A percentile compares a stretch with the other conserved stretches of the same genome.
These are phyloP conservation scores for Aquanectria penicillioides DNA, from an alignment of 2,329 filamentous ascomycete species.

Conservation along the genomic window DNA sequence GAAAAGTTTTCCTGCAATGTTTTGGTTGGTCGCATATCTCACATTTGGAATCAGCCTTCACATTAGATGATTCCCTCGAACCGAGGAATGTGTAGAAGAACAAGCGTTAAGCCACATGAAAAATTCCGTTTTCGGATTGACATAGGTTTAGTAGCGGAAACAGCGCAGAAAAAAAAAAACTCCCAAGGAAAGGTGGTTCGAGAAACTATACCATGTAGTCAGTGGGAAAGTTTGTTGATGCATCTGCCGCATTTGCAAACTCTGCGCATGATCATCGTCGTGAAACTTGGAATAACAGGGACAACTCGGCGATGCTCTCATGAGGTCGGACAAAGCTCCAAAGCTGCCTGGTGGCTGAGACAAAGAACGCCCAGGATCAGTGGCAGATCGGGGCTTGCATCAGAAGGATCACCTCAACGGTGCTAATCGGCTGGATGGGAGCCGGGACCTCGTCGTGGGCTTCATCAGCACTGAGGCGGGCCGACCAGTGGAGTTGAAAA, in stretches of 20 bases:
- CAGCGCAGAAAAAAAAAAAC: neutral
- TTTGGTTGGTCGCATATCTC: neutral
- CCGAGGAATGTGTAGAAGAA: constrained; percentile 10
- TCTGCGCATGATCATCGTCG: neutral
- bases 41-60: neutral
- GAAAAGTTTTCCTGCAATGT: neutral
- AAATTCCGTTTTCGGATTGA: constrained; percentile 3
- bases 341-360: constrained; percentile 8
- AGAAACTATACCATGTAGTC: neutral
- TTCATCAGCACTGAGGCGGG: neutral
- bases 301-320: neutral
- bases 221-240: constrained; percentile 7
- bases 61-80: constrained; percentile 2
- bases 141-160: neutral
- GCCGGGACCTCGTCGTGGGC: neutral
- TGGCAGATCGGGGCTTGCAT: constrained; percentile 4
- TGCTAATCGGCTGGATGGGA: neutral
- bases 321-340: neutral
- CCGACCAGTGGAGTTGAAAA: no score
- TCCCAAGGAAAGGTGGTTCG: neutral
- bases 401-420: constrained; percentile 4
- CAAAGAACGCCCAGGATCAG: constrained; percentile 8
- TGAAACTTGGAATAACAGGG: neutral
- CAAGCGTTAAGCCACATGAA: neutral
- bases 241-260: constrained; percentile 13